Evolutionary conservation across 1,284 basidiomycete genomes (phyloP).

Genomic region (Wolfiporia cocos): DNA sequence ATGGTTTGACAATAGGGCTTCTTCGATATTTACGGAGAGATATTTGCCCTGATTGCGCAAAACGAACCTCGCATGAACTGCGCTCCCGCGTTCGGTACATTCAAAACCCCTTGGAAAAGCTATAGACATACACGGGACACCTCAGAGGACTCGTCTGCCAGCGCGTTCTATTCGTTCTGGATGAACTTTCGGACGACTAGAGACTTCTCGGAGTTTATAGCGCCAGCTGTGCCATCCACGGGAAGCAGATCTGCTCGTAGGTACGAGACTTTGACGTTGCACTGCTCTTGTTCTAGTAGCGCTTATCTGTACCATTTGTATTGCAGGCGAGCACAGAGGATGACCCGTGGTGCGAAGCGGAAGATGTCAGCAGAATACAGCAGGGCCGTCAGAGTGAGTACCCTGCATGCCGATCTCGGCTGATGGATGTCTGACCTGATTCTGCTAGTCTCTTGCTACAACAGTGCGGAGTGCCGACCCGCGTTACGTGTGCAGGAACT

Average conservation of each 20-base stretch:
- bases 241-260: no score
- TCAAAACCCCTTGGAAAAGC: slow-evolving; percentile 56
- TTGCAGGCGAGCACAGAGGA: no score
- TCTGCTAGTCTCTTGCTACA: slow-evolving; percentile 1
- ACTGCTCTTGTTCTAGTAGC: no score
- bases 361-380: no score
- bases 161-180: slow-evolving; percentile 81
- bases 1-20: slow-evolving; percentile 53
- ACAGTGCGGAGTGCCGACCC: slow-evolving; percentile 5
- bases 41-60: slow-evolving; percentile 73
- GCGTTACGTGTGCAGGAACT: slow-evolving; percentile 9
- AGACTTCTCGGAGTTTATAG: slow-evolving; percentile 41
- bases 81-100: slow-evolving; percentile 77
- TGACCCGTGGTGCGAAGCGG: no score
- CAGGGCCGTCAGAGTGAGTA: slow-evolving; percentile 1
- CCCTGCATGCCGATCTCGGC: no score
- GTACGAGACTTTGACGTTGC: no score
- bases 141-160: slow-evolving; percentile 36
- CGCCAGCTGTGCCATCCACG: background rate
- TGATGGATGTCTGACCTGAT: no score
- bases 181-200: slow-evolving; percentile 78
- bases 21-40: slow-evolving; percentile 76
- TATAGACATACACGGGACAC: slow-evolving; percentile 13
- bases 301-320: no score
- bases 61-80: slow-evolving; percentile 63